Conservation (phyloP, 2,329 filamentous ascomycete genomes). For the Penicillium sp. region DNA sequence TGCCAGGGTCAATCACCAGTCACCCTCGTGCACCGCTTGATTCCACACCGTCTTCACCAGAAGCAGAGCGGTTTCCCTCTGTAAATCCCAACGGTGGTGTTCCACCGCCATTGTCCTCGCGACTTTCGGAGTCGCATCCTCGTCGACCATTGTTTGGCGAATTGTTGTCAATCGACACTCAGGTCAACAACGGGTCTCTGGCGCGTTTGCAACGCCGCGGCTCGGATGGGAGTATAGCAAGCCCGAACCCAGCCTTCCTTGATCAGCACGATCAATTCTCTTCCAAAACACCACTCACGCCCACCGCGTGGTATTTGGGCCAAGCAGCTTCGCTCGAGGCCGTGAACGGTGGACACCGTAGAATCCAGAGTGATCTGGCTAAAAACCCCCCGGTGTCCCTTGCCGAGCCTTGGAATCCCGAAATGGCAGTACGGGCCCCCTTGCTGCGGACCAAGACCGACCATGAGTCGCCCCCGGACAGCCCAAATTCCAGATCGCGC, state of each 20-base stretch:
- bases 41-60: constrained; percentile 15
- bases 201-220: constrained; percentile 59
- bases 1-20: constrained; percentile 12
- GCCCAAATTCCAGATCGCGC: constrained; percentile 44
- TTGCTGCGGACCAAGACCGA: constrained; percentile 30
- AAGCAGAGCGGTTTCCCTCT: constrained; percentile 2
- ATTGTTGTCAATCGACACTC: constrained; percentile 62
- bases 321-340: constrained; percentile 47
- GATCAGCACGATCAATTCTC: constrained; percentile 41
- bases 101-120: constrained; percentile 23
- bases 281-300: constrained; percentile 63
- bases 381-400: constrained; percentile 33
- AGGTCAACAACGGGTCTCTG: constrained; percentile 60
- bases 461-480: constrained; percentile 26
- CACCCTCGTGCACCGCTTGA: constrained; percentile 20
- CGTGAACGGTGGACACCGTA: constrained; percentile 40
- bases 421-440: constrained; percentile 38
- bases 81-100: constrained; percentile 3
- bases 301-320: constrained; percentile 66
- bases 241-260: constrained; percentile 48
- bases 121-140: constrained; percentile 35
- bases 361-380: constrained; percentile 61
- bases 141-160: constrained; percentile 73
- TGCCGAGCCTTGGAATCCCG: constrained; percentile 31
- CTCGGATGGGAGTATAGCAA: constrained; percentile 70